Percentiles rank a stretch among this genome's conserved stretches.
Evolutionary conservation across 371 early-diverging fungal species (phyloP).

Genomic region (Apophysomyces trapeziformis): DNA sequence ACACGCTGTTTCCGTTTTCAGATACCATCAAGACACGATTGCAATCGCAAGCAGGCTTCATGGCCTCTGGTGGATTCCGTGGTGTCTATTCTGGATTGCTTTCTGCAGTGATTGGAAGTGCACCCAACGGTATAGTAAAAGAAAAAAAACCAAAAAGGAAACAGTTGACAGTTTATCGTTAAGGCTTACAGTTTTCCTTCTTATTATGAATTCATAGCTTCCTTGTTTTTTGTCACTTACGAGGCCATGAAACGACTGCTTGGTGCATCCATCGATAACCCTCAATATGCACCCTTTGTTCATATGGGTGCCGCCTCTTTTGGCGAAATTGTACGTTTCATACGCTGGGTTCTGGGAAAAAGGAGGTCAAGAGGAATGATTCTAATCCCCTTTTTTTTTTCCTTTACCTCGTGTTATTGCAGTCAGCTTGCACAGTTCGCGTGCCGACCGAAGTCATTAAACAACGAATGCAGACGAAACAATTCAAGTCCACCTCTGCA

Average conservation of each 20-base stretch:
- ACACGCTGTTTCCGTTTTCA: constrained; percentile 7
- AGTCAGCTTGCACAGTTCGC: constrained; percentile 91
- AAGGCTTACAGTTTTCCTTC: constrained; percentile 3
- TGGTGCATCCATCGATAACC: constrained; percentile 37
- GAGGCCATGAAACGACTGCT: constrained; percentile 74
- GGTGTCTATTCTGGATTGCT: constrained; percentile 92
- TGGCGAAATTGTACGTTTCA: constrained; percentile 83
- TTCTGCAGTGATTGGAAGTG: constrained; percentile 92
- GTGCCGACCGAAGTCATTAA: constrained; percentile 97
- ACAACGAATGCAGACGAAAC: constrained; percentile 93
- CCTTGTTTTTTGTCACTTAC: constrained; percentile 92
- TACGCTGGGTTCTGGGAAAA: too few relatives aligned
- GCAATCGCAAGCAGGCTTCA: constrained; percentile 89
- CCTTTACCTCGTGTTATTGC: not conserved
- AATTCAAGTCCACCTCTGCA: constrained; percentile 63
- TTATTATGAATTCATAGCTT: constrained; percentile 58
- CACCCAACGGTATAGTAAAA: constrained; percentile 76
- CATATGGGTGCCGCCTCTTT: constrained; percentile 92
- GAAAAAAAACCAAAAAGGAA: not conserved
- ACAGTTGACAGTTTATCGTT: too few relatives aligned
- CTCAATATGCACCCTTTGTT: constrained; percentile 62
- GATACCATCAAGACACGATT: constrained; percentile 94
- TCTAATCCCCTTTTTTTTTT: constrained; percentile 7
- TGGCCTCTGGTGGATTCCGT: constrained; percentile 88
- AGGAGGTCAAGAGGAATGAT: not conserved